Evolutionary conservation across 257 asterid species (phyloP).

Genomic region (Striga asiatica): DNA sequence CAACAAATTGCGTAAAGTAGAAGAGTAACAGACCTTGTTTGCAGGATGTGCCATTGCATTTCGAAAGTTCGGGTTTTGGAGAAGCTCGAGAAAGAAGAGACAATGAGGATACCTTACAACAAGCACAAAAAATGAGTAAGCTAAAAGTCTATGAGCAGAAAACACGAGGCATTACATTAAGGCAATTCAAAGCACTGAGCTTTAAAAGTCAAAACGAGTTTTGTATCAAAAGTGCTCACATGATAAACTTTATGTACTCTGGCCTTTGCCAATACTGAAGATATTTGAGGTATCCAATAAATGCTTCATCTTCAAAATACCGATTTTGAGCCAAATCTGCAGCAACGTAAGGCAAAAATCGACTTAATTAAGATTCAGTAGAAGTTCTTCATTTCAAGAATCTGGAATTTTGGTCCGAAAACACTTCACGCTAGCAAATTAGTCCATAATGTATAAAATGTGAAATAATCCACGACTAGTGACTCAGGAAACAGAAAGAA

Average conservation of each 20-base stretch:
- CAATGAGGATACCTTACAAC: slow-evolving; percentile 82
- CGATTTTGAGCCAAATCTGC: slow-evolving; percentile 96
- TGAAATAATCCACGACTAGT: too few relatives aligned
- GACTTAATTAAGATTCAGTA: too few relatives aligned
- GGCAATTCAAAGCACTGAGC: neutral
- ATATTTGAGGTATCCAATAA: slow-evolving; percentile 80
- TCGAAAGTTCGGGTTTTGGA: slow-evolving; percentile 69
- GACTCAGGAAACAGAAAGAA: too few relatives aligned
- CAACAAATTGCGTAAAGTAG: too few relatives aligned
- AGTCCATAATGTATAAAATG: too few relatives aligned
- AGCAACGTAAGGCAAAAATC: slow-evolving; percentile 9
- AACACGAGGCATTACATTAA: neutral
- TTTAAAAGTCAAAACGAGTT: too few relatives aligned
- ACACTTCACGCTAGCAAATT: too few relatives aligned
- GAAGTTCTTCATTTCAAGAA: too few relatives aligned
- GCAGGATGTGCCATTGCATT: slow-evolving; percentile 97
- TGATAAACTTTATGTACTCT: slow-evolving; percentile 71
- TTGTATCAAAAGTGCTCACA: too few relatives aligned
- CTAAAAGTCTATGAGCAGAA: neutral
- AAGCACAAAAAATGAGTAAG: slow-evolving; percentile 1
- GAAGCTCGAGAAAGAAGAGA: slow-evolving; percentile 85
- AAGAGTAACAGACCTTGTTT: slow-evolving; percentile 79
- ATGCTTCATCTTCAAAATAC: slow-evolving; percentile 89
- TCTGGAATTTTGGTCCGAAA: too few relatives aligned
- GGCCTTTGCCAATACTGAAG: slow-evolving; percentile 96